Conservation (phyloP, 164 flowering plant species). For the Nymphaea colorata region DNA sequence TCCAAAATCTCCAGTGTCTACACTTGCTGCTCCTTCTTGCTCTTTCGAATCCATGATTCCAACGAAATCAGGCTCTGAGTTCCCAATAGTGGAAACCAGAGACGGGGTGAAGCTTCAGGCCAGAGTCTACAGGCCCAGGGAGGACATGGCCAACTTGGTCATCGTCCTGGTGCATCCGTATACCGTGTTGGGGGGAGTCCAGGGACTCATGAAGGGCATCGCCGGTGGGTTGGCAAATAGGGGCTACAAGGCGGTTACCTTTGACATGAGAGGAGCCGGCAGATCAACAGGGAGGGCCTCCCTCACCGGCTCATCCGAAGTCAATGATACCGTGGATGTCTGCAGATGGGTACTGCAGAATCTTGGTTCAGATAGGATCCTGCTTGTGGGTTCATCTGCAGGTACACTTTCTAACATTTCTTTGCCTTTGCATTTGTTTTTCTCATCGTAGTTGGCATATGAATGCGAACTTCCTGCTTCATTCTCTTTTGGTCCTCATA, state of each 20-base stretch:
- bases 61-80: constrained; percentile 17
- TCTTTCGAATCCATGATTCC: neutral
- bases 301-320: constrained; percentile 65
- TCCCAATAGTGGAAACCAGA: constrained; percentile 38
- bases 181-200: constrained; percentile 81
- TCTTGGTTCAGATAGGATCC: constrained; percentile 30
- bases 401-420: constrained; percentile 23
- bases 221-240: constrained; percentile 53
- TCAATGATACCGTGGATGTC: constrained; percentile 62
- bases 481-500: too few relatives aligned
- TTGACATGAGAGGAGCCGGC: constrained; percentile 85
- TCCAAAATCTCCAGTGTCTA: too few relatives aligned
- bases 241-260: constrained; percentile 54
- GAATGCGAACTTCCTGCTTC: too few relatives aligned
- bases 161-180: constrained; percentile 68
- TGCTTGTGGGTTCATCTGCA: constrained; percentile 79
- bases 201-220: constrained; percentile 66
- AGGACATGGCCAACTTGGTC: constrained; percentile 19
- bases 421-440: neutral
- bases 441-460: neutral
- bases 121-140: constrained; percentile 42
- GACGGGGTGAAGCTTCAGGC: constrained; percentile 59
- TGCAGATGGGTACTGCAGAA: constrained; percentile 50
- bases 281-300: constrained; percentile 77
- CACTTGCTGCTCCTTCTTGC: too few relatives aligned